These are phyloP conservation scores for Colletotrichum sp. DNA, from an alignment of 2,329 filamentous ascomycete species.

Conservation along the genomic window DNA sequence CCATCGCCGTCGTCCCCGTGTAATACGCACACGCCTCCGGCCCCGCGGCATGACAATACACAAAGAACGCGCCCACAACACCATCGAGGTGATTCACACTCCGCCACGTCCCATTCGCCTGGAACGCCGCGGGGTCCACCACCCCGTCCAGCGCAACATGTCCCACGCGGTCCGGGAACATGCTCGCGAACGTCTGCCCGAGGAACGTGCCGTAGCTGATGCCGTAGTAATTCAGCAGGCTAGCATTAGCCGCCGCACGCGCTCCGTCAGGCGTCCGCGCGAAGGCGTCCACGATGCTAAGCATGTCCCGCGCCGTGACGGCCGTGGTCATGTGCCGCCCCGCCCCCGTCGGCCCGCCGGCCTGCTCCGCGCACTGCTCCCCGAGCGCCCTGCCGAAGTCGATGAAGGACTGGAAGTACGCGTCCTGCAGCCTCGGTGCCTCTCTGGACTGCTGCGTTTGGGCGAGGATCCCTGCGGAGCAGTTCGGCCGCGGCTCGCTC, in stretches of 20 bases:
- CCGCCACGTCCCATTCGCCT: conserved; percentile 36
- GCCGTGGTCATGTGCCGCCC: conserved; percentile 37
- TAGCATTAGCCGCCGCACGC: conserved; percentile 14
- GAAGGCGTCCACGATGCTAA: conserved; percentile 42
- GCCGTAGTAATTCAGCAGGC: conserved; percentile 45
- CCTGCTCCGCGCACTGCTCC: not conserved
- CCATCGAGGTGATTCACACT: conserved; percentile 49
- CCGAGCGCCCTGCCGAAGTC: not conserved
- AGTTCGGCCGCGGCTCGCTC: conserved; percentile 41
- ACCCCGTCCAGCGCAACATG: conserved; percentile 50
- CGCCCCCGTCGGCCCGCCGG: not conserved
- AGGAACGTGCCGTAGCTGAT: conserved; percentile 53
- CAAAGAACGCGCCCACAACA: conserved; percentile 45
- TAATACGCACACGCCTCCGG: conserved; percentile 41
- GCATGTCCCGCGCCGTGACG: conserved; percentile 46
- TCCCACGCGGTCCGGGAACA: conserved; percentile 41
- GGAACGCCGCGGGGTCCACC: conserved; percentile 42
- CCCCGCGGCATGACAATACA: conserved; percentile 45
- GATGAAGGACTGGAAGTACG: not conserved
- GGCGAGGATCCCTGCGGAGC: conserved; percentile 28
- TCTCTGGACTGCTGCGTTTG: not conserved
- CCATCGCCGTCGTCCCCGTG: conserved; percentile 31
- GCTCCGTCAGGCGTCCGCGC: conserved; percentile 9
- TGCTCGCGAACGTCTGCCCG: conserved; percentile 42
- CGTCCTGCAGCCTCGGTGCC: not conserved